Evolutionary conservation across 2,329 filamentous ascomycete species (phyloP), one percentile per base, ranked within the genome.

Genomic region (Arachnomyces sp.): DNA sequence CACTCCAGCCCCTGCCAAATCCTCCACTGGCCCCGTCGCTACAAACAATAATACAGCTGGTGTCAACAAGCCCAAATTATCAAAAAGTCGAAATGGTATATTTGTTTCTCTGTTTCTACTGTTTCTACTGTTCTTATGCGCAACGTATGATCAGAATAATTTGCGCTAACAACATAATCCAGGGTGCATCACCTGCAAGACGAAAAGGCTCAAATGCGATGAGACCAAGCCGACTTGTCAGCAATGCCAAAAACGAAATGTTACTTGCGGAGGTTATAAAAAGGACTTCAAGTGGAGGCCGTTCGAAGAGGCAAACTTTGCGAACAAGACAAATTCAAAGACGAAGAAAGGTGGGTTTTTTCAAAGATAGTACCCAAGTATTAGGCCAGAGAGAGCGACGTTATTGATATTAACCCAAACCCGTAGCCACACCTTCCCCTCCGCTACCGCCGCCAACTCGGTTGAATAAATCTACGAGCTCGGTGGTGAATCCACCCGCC

Each of bases 221-320:
- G 82, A 86, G 65, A 77, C 74, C 34, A 84, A 85, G 49, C 82
- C 81, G 1, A 72, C 69, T 15, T 84, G 81, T 52, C 68, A 76
- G 43, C 80, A 84, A 63, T 84, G 81, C 55, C 68, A 76, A 34
- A 76, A 75, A 50, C 71, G 81, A 39, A 78, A 74, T 46, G 80
- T 85, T 15, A 57, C 66, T 3, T 86, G 82, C 55, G 81, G 80
- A 43, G 82, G 82, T 28, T 86, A 85, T 62, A 82, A 78, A 59
- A 86, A 83, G 57, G 78, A 83, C 57, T 85, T 84, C 65, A 84
- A 85, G 68, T 86, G 82, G 82, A 70, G 79, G 38, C 73, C 79
- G 0, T 84, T 84, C 50, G 79, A 81, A 53, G 80, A 84, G 48
- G 71, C 75, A 34, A 78, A 65, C 40, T 69, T 79, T 46, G 62